phyloP scores from a whole-genome alignment of 139 green algal species.

The Tetradesmus obliquus region DNA sequence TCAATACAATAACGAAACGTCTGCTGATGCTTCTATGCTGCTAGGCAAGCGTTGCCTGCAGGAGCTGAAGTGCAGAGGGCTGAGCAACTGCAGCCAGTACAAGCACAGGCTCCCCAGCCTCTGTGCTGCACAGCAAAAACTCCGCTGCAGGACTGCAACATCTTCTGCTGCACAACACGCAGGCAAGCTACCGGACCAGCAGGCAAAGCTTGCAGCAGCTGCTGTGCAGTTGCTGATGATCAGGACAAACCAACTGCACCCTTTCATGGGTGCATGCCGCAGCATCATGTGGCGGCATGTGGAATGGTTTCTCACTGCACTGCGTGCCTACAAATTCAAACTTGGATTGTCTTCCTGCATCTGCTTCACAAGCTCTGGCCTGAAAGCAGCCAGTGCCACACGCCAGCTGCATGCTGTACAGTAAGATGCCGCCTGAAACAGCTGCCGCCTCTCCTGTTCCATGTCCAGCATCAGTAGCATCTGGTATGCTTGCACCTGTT shows the following conservation, averaged over 20 bases:
- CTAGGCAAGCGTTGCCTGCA: background rate
- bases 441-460: too few relatives aligned
- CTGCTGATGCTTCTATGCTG: background rate
- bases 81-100: background rate
- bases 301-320: background rate
- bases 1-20: background rate
- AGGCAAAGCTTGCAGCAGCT: background rate
- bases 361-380: too few relatives aligned
- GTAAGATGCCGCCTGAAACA: too few relatives aligned
- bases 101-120: background rate
- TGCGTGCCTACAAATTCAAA: background rate
- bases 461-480: too few relatives aligned
- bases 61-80: background rate
- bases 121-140: background rate
- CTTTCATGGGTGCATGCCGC: too few relatives aligned
- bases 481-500: too few relatives aligned
- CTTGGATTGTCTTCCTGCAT: too few relatives aligned
- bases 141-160: background rate
- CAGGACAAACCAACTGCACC: background rate
- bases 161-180: background rate
- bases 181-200: background rate
- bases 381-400: too few relatives aligned
- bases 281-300: background rate
- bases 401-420: background rate
- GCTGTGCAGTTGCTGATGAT: too few relatives aligned